Percentiles rank a stretch among this genome's conserved stretches.
Evolutionary conservation across 192 early-diverging fungal genomes (phyloP).

Genomic region (Backusella tuberculispora): DNA sequence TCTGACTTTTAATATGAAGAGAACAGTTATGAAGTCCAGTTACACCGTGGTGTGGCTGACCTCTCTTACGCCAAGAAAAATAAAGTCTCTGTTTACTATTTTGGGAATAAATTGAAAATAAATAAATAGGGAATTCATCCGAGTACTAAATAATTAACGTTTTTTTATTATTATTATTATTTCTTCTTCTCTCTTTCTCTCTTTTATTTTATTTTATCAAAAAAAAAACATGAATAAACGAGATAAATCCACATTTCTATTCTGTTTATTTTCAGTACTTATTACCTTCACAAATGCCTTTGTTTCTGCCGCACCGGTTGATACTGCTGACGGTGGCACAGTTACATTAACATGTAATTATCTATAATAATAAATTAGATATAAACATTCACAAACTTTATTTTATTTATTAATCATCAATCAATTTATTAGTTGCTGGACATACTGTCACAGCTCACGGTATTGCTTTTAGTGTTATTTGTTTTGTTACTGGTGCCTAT

Average conservation of each 20-base stretch:
- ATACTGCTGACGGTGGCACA: neutral
- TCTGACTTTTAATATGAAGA: neutral
- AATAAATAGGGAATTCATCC: constrained; percentile 9
- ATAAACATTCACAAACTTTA: neutral
- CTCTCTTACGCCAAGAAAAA: neutral
- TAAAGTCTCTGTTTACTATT: neutral
- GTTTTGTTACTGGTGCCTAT: constrained; percentile 38
- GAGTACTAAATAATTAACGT: constrained; percentile 1
- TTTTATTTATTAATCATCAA: neutral
- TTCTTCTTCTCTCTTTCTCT: neutral
- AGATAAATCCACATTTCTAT: neutral
- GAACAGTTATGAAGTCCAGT: neutral
- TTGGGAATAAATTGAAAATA: neutral
- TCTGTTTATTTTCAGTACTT: neutral
- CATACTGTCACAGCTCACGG: constrained; percentile 30
- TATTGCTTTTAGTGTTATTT: constrained; percentile 34
- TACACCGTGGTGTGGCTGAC: constrained; percentile 21
- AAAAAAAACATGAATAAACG: neutral
- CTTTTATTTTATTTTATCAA: neutral
- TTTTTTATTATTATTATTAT: constrained; percentile 3
- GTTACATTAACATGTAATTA: constrained; percentile 14
- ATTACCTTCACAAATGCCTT: constrained; percentile 12
- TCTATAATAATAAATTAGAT: neutral
- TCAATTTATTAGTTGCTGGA: constrained; percentile 20
- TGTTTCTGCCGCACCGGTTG: constrained; percentile 22